phyloP scores from a whole-genome alignment of 1,284 basidiomycete genomes.

The Cutaneotrichosporon sp. region DNA sequence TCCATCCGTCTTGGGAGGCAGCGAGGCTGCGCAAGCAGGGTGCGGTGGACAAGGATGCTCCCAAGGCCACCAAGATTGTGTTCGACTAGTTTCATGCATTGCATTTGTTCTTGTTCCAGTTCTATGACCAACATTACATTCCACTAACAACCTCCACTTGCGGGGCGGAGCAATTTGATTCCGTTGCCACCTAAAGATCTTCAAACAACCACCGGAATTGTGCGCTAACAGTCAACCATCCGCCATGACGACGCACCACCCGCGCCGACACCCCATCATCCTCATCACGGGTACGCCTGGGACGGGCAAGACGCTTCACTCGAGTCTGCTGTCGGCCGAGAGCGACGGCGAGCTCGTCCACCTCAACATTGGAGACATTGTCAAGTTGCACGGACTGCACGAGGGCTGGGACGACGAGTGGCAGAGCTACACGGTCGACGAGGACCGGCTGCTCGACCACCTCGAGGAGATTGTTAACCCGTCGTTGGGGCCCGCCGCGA shows the following conservation, averaged over 20 bases:
- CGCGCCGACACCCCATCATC: slow-evolving; percentile 67
- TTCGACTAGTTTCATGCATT: slow-evolving; percentile 51
- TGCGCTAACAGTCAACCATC: background rate
- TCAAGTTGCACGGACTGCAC: slow-evolving; percentile 80
- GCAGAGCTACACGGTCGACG: slow-evolving; percentile 91
- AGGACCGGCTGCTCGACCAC: slow-evolving; percentile 91
- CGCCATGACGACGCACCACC: slow-evolving; percentile 53
- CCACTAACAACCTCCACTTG: background rate
- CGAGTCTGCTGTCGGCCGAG: slow-evolving; percentile 64
- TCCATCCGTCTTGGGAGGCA: slow-evolving; percentile 93
- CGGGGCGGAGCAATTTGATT: slow-evolving; percentile 3
- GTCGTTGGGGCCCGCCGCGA: slow-evolving; percentile 37
- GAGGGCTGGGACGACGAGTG: slow-evolving; percentile 89
- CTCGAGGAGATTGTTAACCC: slow-evolving; percentile 65
- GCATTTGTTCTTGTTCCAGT: background rate
- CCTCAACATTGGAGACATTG: slow-evolving; percentile 83
- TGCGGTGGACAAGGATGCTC: slow-evolving; percentile 37
- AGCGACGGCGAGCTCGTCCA: slow-evolving; percentile 67
- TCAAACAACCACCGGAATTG: background rate
- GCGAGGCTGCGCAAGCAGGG: slow-evolving; percentile 72
- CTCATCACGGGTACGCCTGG: slow-evolving; percentile 79
- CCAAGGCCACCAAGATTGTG: slow-evolving; percentile 57
- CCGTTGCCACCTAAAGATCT: slow-evolving; percentile 19
- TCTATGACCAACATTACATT: slow-evolving; percentile 1
- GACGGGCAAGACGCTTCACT: slow-evolving; percentile 83